phyloP scores from a whole-genome alignment of 1,139 yeast species.

The Candida tetrigidarum region DNA sequence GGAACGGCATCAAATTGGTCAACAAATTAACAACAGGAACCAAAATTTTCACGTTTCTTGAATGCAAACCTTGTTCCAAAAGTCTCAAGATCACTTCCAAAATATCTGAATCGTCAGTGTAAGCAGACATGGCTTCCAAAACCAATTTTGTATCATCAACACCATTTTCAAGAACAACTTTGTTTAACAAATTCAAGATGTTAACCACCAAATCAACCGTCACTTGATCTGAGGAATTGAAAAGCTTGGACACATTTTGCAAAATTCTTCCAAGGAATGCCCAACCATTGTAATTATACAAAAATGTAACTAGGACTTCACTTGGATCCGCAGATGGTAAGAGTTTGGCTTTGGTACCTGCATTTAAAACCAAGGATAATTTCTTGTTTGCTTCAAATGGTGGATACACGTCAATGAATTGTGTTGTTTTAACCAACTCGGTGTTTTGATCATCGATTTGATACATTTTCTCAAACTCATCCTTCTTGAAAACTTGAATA shows the following conservation, averaged over 20 bases:
- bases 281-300: conserved; percentile 85
- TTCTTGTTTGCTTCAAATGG: conserved; percentile 53
- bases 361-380: conserved; percentile 44
- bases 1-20: conserved; percentile 48
- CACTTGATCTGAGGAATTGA: conserved; percentile 36
- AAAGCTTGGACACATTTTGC: conserved; percentile 58
- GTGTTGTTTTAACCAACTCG: conserved; percentile 49
- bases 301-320: conserved; percentile 66
- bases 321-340: conserved; percentile 50
- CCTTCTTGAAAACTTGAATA: conserved; percentile 48
- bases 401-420: conserved; percentile 48
- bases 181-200: conserved; percentile 55
- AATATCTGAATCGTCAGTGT: conserved; percentile 68
- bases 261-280: conserved; percentile 77
- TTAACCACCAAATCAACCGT: conserved; percentile 47
- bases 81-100: conserved; percentile 68
- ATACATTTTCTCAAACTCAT: conserved; percentile 41
- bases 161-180: conserved; percentile 49
- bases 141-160: conserved; percentile 45
- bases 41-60: conserved; percentile 52
- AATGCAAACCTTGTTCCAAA: conserved; percentile 69
- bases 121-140: conserved; percentile 59
- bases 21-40: conserved; percentile 56
- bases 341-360: conserved; percentile 74
- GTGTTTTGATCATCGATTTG: conserved; percentile 57